Evolutionary conservation across 2,329 filamentous ascomycete species (phyloP), one percentile per base, ranked within the genome.

Genomic region (Pyricularia sp.): DNA sequence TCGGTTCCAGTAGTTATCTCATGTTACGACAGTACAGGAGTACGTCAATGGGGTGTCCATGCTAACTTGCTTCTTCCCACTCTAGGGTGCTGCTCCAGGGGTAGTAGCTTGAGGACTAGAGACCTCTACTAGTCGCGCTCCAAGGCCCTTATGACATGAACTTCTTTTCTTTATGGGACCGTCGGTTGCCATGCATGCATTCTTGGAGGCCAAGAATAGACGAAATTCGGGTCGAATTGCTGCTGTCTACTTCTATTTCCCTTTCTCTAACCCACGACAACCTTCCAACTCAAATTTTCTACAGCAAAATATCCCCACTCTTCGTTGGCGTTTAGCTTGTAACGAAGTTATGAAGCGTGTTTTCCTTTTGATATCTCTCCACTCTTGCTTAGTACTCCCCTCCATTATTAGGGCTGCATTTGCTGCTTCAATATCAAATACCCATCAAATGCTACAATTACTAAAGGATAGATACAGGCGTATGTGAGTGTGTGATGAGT

Each of bases 11-110:
- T 63, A 3, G 26, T 28, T 7, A 7, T 28, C 17, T 14, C 4
- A 5, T 28, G 2, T 7, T 36, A 2, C 12, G 33, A 14, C 12
- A 36, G 33, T 36, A 14, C 33, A 14, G 5, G 1, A 17, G 17
- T 30, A 28, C 25, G 9, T 3, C 59, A 63, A 14, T 14, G 12
- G 12, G 5, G 12, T 59, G 23, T 20, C 26, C 11, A 63, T 63
- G 59, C 25, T 28, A 63, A 28, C 25, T n/a, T 61, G 5, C 25
- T 63, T 7, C 23, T 28, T 25, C 17, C 25, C 17, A 63, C 23
- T 63, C 23, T 63, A 63, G 59, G 59, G 59, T 50, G 65, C 36
- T 66, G 65, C 26, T 66, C 65, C 26, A 30, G 23, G 65, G 65
- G 65, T 12, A 66, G 65, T 12, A 66, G 65, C 65, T 31, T 26